Base-by-base conservation (phyloP, 192 early-diverging fungal genomes). In the Oehlia diaphana region DNA sequence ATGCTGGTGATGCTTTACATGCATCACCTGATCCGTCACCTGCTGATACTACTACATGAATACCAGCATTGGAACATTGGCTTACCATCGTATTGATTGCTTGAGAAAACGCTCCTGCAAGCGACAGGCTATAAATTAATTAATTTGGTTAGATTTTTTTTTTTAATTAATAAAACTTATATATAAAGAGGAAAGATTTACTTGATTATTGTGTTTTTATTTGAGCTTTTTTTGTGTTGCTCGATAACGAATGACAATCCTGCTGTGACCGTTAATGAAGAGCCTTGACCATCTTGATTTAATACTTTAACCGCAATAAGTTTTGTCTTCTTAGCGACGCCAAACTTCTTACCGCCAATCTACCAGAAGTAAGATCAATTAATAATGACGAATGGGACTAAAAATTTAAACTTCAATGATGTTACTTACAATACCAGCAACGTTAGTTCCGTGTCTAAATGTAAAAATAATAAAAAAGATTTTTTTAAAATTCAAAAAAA, bases 371-470 rank as follows among this genome's bases (percentile, higher is more conserved):
- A 33, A 33, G 9, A 16, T 66, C 28, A 5, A 14, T 14, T 66
- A 7, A 13, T 28, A n/a, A 65, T 13, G 44, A 47, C 28, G 12
- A 66, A 66, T 28, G 6, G 0, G 9, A 33, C 9, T 2, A 31
- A 66, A 1, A 33, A 66, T 8, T 31, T 26, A 28, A 33, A 14
- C 4, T 31, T 7, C 4, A 6, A 26, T 28, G 33, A 33, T 31
- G 4, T 4, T 26, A 66, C 23, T 66, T 66, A 66, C 92, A 2
- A 94, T 95, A 49, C 94, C 96, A 2, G 96, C 94, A 42, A 91
- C 89, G 81, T 97, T 96, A 26, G 95, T 92, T 79, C 95, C 95
- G 78, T 95, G 91, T 28, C 64, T 31, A 65, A 0, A 42, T 42
- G 39, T 42, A 42, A 42, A 8, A 42, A 35, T 3, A 42, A 42